Base-by-base conservation (phyloP, 495 filamentous ascomycete species). In the Penicilliopsis zonata region DNA sequence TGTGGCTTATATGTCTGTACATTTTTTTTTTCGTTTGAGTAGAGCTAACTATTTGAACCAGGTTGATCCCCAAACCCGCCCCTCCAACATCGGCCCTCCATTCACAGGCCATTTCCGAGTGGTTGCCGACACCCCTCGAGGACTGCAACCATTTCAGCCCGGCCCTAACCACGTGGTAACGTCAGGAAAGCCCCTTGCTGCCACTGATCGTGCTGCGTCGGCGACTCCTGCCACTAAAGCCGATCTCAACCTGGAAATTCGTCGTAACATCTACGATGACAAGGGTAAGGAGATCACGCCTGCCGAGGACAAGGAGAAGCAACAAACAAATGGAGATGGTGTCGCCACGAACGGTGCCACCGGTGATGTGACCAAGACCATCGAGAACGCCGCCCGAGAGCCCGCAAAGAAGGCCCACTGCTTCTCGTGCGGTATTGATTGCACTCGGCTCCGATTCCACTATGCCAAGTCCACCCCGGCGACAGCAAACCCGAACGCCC, bases 31-130 rank as follows among this genome's bases (percentile, higher is more conserved):
- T 16, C n/a, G n/a, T n/a, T n/a, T 12, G 7, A 3, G 8, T 36
- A 10, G 10, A 4, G 14, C 39, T 55, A 17, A 48, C 33, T 28
- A 35, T 31, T 35, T 31, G 43, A 22, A 6, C 18, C 8, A 98
- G 90, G 86, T 98, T 47, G 90, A 98, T 61, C 80, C 86, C 9
- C 90, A 95, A 47, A 82, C 85, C 27, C 76, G 90, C 25, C 90
- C 90, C 6, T 95, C 92, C 3, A 86, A 85, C 55, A 90, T 95
- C 37, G 88, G 87, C 4, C 92, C 90, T 3, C 92, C 90, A 9
- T 94, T 93, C 46, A 98, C 90, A 1, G 88, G 90, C 23, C 92
- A 98, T 59, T 98, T 96, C 75, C 76, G 85, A 40, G 74, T 95
- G 31, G 80, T 86, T 29, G 87, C 82, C 41, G 90, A 98, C 53